Percentiles rank a stretch among this genome's conserved stretches.
Conservation (phyloP, 805 yeast genomes). For the Candida vartiovaarae region DNA sequence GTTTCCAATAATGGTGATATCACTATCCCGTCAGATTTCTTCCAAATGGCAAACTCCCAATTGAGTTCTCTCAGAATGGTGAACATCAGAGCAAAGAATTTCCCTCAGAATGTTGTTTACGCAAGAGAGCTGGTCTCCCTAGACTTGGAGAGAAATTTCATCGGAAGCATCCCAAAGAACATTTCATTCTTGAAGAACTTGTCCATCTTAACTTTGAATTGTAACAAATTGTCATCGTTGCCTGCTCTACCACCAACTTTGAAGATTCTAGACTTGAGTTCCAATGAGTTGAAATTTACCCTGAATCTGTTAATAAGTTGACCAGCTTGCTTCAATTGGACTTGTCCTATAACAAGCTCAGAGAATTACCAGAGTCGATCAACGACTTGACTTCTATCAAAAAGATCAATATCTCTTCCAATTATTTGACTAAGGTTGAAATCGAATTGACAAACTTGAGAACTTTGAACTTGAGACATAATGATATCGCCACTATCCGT, state of each 20-base stretch:
- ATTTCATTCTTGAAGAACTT: constrained; percentile 47
- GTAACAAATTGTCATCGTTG: constrained; percentile 60
- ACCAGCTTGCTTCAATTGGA: constrained; percentile 59
- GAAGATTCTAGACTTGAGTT: constrained; percentile 64
- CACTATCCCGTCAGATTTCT: constrained; percentile 74
- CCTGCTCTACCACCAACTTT: constrained; percentile 54
- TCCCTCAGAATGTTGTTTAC: constrained; percentile 68
- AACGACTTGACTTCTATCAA: constrained; percentile 54
- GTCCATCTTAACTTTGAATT: constrained; percentile 57
- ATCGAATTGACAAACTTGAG: constrained; percentile 48
- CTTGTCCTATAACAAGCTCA: constrained; percentile 72
- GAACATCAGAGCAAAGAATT: constrained; percentile 61
- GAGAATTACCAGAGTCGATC: constrained; percentile 52
- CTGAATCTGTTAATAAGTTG: constrained; percentile 58
- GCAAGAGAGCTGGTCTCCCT: constrained; percentile 60
- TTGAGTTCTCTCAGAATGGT: constrained; percentile 61
- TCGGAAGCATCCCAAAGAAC: constrained; percentile 53
- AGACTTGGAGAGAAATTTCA: constrained; percentile 73
- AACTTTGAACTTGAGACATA: constrained; percentile 73
- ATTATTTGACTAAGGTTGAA: constrained; percentile 38
- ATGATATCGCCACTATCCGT: constrained; percentile 39
- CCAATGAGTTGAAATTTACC: constrained; percentile 64
- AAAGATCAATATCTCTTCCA: constrained; percentile 69
- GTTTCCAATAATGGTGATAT: constrained; percentile 85
- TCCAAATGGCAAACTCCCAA: constrained; percentile 68